Evolutionary conservation across 495 filamentous ascomycete genomes (phyloP).

Genomic region (Penicillium paradoxum): DNA sequence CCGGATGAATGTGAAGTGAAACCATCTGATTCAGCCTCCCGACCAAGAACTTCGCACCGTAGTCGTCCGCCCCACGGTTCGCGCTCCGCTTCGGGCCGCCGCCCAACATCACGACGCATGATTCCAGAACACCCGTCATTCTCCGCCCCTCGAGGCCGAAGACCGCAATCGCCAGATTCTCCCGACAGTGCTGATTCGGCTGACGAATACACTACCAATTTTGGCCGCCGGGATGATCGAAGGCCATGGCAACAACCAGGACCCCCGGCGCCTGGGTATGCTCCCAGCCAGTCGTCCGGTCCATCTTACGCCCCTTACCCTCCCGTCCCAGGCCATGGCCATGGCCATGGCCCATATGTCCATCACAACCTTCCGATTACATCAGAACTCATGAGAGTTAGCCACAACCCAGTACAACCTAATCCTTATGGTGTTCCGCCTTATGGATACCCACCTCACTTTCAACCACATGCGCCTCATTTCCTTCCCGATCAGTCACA

Average conservation of each 20-base stretch:
- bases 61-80: conserved; percentile 38
- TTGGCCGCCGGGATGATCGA: conserved; percentile 35
- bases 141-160: conserved; percentile 37
- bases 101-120: conserved; percentile 38
- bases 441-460: conserved; percentile 26
- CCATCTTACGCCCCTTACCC: conserved; percentile 31
- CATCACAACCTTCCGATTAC: conserved; percentile 31
- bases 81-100: conserved; percentile 38
- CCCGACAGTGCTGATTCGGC: conserved; percentile 52
- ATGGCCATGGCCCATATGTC: conserved; percentile 17
- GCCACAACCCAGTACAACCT: conserved; percentile 30
- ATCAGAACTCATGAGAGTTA: conserved; percentile 39
- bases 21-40: conserved; percentile 78
- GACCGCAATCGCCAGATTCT: conserved; percentile 47
- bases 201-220: conserved; percentile 42
- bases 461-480: conserved; percentile 31
- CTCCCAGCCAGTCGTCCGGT: conserved; percentile 44
- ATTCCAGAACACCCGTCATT: conserved; percentile 34
- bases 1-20: conserved; percentile 69
- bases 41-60: conserved; percentile 51
- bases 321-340: conserved; percentile 12
- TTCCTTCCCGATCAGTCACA: conserved; percentile 36
- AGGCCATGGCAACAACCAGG: conserved; percentile 31
- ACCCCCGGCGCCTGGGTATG: conserved; percentile 39
- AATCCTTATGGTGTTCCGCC: conserved; percentile 28